Percentiles rank a stretch among this genome's conserved stretches.
Conservation (phyloP, 1,284 basidiomycete genomes). For the Puccinia novopanici region DNA sequence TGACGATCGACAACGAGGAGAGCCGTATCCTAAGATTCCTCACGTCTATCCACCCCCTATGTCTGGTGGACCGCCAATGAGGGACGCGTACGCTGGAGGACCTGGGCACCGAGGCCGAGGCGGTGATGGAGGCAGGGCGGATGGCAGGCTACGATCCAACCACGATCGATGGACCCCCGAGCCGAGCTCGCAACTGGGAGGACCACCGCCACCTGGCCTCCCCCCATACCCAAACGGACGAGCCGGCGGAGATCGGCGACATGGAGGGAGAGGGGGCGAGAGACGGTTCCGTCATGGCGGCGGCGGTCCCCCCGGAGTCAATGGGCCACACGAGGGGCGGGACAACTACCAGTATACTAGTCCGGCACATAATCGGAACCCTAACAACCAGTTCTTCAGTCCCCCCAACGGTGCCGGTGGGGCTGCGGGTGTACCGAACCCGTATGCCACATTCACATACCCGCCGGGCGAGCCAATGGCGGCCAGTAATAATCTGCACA, state of each 20-base stretch:
- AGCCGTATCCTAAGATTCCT: slow-evolving; percentile 5
- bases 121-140: slow-evolving; percentile 15
- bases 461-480: slow-evolving; percentile 3
- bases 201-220: background rate
- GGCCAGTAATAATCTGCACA: background rate
- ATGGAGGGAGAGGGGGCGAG: slow-evolving; percentile 11
- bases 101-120: slow-evolving; percentile 13
- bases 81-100: background rate
- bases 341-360: slow-evolving; percentile 5
- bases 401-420: background rate
- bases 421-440: background rate
- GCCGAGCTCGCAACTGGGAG: slow-evolving; percentile 3
- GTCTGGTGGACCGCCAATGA: background rate
- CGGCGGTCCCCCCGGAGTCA: background rate
- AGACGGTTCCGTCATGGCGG: slow-evolving; percentile 14
- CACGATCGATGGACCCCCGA: slow-evolving; percentile 33
- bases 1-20: slow-evolving; percentile 28
- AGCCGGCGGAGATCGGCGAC: background rate
- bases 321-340: background rate
- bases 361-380: background rate
- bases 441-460: background rate
- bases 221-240: slow-evolving; percentile 2
- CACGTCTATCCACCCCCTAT: background rate
- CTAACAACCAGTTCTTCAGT: slow-evolving; percentile 6
- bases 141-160: slow-evolving; percentile 2